Conservation (phyloP, 148 eudicot species). For the Bassia scoparia region DNA sequence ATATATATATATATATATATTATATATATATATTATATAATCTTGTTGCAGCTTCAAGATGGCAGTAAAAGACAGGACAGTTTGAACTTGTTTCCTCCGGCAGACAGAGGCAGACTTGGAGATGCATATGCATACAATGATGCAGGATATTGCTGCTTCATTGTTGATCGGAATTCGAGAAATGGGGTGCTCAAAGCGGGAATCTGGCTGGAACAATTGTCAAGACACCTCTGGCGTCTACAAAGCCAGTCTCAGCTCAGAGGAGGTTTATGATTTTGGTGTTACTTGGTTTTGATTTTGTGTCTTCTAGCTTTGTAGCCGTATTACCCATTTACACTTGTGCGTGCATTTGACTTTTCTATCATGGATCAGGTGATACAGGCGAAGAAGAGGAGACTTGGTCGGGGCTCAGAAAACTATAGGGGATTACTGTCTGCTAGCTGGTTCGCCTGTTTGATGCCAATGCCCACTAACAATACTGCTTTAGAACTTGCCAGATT, state of each 20-base stretch:
- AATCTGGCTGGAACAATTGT: constrained; percentile 92
- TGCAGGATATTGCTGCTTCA: constrained; percentile 96
- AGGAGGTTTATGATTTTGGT: constrained; percentile 99
- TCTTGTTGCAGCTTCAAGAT: constrained; percentile 66
- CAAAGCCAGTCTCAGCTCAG: constrained; percentile 98
- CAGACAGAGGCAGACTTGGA: constrained; percentile 88
- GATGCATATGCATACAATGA: constrained; percentile 88
- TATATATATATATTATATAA: no score
- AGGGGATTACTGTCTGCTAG: constrained; percentile 90
- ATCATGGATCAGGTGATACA: constrained; percentile 64
- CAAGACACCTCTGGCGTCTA: constrained; percentile 96
- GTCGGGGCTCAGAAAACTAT: constrained; percentile 94
- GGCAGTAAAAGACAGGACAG: constrained; percentile 56
- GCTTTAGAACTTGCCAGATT: constrained; percentile 90
- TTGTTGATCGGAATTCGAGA: constrained; percentile 94
- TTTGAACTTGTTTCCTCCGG: constrained; percentile 80
- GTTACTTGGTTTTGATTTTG: constrained; percentile 46
- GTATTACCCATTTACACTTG: constrained; percentile 13
- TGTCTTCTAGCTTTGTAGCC: constrained; percentile 13
- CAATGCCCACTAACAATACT: constrained; percentile 89
- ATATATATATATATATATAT: no score
- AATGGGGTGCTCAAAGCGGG: constrained; percentile 92
- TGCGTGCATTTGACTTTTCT: constrained; percentile 19
- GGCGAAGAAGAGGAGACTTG: constrained; percentile 92
- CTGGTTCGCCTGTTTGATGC: constrained; percentile 99